phyloP scores from a whole-genome alignment of 768 basidiomycete species.

The Auriscalpium microsporum region DNA sequence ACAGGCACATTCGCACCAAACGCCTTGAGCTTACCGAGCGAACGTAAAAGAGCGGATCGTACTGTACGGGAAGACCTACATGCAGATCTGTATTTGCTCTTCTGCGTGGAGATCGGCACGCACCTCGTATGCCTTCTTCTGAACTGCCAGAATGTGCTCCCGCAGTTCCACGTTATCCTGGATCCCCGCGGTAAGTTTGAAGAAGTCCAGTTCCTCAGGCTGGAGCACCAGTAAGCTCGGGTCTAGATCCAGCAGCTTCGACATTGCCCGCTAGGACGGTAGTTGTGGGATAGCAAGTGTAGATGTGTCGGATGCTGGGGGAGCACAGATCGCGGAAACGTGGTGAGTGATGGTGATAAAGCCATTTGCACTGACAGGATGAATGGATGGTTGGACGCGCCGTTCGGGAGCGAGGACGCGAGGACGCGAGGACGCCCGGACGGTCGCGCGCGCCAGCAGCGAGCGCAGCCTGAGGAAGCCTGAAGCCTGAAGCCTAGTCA shows the following conservation, averaged over 20 bases:
- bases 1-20: too few relatives aligned
- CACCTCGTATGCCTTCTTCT: slow-evolving; percentile 24
- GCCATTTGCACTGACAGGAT: too few relatives aligned
- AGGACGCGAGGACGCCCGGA: too few relatives aligned
- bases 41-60: slow-evolving; percentile 23
- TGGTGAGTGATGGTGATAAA: too few relatives aligned
- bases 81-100: background rate
- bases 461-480: too few relatives aligned
- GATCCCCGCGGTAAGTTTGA: slow-evolving; percentile 22
- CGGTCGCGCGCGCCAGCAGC: too few relatives aligned
- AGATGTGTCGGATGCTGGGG: too few relatives aligned
- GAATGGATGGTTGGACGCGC: too few relatives aligned
- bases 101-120: background rate
- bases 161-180: slow-evolving; percentile 24
- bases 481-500: too few relatives aligned
- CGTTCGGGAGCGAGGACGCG: too few relatives aligned
- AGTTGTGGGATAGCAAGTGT: too few relatives aligned
- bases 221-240: background rate
- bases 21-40: slow-evolving; percentile 9
- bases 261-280: background rate
- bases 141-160: slow-evolving; percentile 22
- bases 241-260: background rate
- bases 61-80: slow-evolving; percentile 23
- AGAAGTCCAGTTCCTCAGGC: slow-evolving; percentile 13
- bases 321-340: too few relatives aligned